phyloP scores from a whole-genome alignment of 495 filamentous ascomycete species.

The Aspergillus kassunensis region DNA sequence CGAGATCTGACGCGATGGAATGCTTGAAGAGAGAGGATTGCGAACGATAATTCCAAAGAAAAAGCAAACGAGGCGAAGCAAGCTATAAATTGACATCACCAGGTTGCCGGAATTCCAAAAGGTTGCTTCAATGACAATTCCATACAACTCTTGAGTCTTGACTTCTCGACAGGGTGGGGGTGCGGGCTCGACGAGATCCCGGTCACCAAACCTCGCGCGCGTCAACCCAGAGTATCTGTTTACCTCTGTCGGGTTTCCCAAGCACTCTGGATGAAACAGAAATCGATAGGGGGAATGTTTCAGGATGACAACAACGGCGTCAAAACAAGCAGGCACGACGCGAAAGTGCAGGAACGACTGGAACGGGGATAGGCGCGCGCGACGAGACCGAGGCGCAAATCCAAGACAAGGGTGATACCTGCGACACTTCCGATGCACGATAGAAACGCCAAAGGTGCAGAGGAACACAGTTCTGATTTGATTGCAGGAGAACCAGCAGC shows the following conservation, averaged over 20 bases:
- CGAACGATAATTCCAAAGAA: slow-evolving; percentile 10
- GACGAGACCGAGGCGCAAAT: slow-evolving; percentile 21
- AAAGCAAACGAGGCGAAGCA: slow-evolving; percentile 13
- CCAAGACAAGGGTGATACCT: slow-evolving; percentile 17
- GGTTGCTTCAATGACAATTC: slow-evolving; percentile 6
- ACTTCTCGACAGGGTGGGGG: too few species aligned
- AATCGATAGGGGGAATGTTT: slow-evolving; percentile 23
- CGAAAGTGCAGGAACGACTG: slow-evolving; percentile 25
- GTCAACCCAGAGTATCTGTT: slow-evolving; percentile 15
- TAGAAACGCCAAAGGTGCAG: slow-evolving; percentile 10
- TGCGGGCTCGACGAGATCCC: slow-evolving; percentile 9
- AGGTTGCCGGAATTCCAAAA: slow-evolving; percentile 14
- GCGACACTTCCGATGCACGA: slow-evolving; percentile 14
- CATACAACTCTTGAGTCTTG: slow-evolving; percentile 15
- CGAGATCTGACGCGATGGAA: slow-evolving; percentile 15
- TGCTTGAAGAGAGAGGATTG: slow-evolving; percentile 14
- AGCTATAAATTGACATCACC: slow-evolving; percentile 21
- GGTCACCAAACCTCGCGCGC: slow-evolving; percentile 18
- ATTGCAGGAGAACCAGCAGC: slow-evolving; percentile 22
- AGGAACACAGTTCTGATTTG: slow-evolving; percentile 11
- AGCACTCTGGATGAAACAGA: slow-evolving; percentile 17
- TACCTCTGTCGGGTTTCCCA: slow-evolving; percentile 5
- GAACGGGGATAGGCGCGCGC: slow-evolving; percentile 19
- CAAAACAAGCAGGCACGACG: slow-evolving; percentile 27
- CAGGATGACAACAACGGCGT: slow-evolving; percentile 19